phyloP scores from a whole-genome alignment of 257 asterid genomes.

The Salvia miltiorrhiza region DNA sequence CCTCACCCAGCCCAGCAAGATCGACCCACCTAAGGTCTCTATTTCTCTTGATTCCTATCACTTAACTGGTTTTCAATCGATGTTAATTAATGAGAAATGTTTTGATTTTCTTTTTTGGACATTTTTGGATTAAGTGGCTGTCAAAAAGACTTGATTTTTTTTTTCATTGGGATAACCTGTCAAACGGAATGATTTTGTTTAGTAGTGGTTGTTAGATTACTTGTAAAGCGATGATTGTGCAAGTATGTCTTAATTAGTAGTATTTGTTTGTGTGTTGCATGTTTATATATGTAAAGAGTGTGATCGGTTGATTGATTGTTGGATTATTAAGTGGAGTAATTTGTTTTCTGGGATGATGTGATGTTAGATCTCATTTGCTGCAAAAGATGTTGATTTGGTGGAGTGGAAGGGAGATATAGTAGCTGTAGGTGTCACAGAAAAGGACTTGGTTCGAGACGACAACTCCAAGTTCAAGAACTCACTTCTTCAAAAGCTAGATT shows the following conservation, averaged over 20 bases:
- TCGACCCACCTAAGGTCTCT: slow-evolving; percentile 44
- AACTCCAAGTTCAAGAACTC: slow-evolving; percentile 71
- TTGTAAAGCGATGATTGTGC: background rate
- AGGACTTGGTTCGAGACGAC: slow-evolving; percentile 67
- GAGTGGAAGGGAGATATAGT: slow-evolving; percentile 97
- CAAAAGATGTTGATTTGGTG: slow-evolving; percentile 77
- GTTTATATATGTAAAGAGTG: background rate
- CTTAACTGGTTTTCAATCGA: background rate
- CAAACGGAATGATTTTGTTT: background rate
- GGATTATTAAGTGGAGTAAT: slow-evolving; percentile 4
- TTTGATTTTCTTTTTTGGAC: background rate
- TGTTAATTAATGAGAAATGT: background rate
- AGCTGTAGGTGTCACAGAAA: slow-evolving; percentile 85
- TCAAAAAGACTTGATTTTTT: background rate
- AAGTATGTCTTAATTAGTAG: background rate
- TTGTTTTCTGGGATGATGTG: slow-evolving; percentile 16
- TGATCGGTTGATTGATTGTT: background rate
- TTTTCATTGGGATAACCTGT: background rate
- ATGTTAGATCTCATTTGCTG: slow-evolving; percentile 71
- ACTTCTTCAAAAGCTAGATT: slow-evolving; percentile 68
- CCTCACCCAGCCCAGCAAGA: slow-evolving; percentile 49
- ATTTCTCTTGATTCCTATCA: background rate
- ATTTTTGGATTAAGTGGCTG: background rate
- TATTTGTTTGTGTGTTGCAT: background rate
- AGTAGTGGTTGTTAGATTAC: background rate